Evolutionary conservation across 495 filamentous ascomycete genomes (phyloP), one percentile per base, ranked within the genome.

Genomic region (Oleoguttula mirabilis): DNA sequence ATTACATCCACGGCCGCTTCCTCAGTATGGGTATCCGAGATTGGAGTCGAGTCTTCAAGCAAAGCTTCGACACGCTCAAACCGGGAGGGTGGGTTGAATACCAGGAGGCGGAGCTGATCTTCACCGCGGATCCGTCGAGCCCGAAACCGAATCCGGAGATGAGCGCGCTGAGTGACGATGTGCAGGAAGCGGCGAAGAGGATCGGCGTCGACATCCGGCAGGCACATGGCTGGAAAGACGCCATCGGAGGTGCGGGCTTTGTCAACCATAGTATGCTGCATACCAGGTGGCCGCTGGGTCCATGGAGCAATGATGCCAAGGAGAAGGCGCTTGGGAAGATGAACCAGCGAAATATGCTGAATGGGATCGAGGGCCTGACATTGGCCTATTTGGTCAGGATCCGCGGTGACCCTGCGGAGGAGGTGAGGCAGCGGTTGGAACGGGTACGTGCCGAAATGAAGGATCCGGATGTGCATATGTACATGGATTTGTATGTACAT

Each of bases 11-110:
- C 32, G 47, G 52, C 4, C 57, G 59, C 35, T 39, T 43, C 15
- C 43, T 62, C 1, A 50, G 42, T 37, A 51, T 55, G 21, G 47
- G 39, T 32, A 47, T 62, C 28, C 41, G 47, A 8, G 50, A 62
- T 46, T 59, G 57, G 59, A 55, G n/a, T 10, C 56, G 57, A 25
- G 43, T 57, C 10, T 48, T 65, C 10, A 8, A 19, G 20, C 38
- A 48, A 14, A n/a, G 17, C 14, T 42, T 21, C 20, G 31, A 25
- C 17, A 19, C 35, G 15, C 38, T 43, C 17, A 43, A 43, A 20
- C 45, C 45, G 2, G 45, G 45, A 21, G 32, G 32, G 12, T 21
- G 19, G 12, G 19, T 35, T 21, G 32, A 35, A 19, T 35, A 15
- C 19, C 32, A 35, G 19, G 32, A 35, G 39, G 45, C 31, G 21